Evolutionary conservation across 805 yeast genomes (phyloP).

Genomic region (Isabelozyma rhagii): DNA sequence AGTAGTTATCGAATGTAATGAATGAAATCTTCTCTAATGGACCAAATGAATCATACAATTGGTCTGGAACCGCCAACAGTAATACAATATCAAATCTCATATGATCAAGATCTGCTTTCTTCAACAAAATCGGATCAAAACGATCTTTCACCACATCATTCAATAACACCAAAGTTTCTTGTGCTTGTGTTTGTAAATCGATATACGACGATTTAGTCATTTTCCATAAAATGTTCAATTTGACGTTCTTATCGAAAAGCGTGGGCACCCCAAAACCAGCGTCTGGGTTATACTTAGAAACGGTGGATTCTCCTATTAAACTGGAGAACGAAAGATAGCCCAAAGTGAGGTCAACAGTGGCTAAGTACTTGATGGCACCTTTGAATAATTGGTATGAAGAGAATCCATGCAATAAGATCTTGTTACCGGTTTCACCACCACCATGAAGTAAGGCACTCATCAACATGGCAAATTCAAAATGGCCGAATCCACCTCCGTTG

Average conservation of each 20-base stretch:
- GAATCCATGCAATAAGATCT: slow-evolving; percentile 78
- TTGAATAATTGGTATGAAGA: slow-evolving; percentile 92
- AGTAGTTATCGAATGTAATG: slow-evolving; percentile 63
- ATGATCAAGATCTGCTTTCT: slow-evolving; percentile 48
- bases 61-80: slow-evolving; percentile 46
- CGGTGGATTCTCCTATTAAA: slow-evolving; percentile 40
- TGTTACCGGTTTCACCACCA: slow-evolving; percentile 73
- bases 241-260: slow-evolving; percentile 70
- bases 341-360: slow-evolving; percentile 67
- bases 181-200: slow-evolving; percentile 61
- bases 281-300: slow-evolving; percentile 42
- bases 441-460: slow-evolving; percentile 83
- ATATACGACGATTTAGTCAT: slow-evolving; percentile 69
- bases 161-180: slow-evolving; percentile 61
- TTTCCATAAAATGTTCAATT: slow-evolving; percentile 77
- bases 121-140: slow-evolving; percentile 73
- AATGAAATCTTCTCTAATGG: slow-evolving; percentile 71
- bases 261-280: slow-evolving; percentile 74
- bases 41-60: slow-evolving; percentile 49
- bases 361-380: slow-evolving; percentile 78
- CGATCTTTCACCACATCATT: slow-evolving; percentile 82
- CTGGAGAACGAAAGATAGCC: slow-evolving; percentile 73
- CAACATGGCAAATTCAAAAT: slow-evolving; percentile 79
- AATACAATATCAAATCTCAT: slow-evolving; percentile 67
- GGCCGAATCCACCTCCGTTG: slow-evolving; percentile 82